Base-by-base conservation (phyloP, 2,329 filamentous ascomycete species). In the Penicillium sp. region DNA sequence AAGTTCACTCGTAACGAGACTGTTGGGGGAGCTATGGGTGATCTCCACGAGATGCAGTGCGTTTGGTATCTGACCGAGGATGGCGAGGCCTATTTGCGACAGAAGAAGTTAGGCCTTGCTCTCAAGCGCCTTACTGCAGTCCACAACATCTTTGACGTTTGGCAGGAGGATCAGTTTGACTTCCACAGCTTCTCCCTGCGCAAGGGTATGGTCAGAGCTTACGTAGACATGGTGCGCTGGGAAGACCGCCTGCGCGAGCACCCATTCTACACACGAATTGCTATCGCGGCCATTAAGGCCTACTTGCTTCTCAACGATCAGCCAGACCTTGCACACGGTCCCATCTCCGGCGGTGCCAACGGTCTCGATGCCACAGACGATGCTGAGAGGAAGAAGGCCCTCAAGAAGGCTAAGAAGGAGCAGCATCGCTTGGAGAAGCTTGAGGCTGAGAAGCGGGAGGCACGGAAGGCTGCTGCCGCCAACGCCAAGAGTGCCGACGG, bases 81-180 rank as follows among this genome's bases (percentile, higher is more conserved):
- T 68, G 94, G 90, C 50, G 89, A 96, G 75, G 86, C 93, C 3
- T 91, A 92, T 70, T 79, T 89, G 52, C 86, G 94, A 46, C 88
- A 91, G 70, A 86, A 86, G 59, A 91, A 95, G 63, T 77, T 89
- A 43, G 90, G 88, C 4, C 81, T 96, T 53, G 93, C 95, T 0
- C 79, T 99, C 48, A 99, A 99, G 79, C 85, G 95, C 45, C 93
- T 96, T 73, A 89, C 92, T 60, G 81, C 89, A 21, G 84, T 99
- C 52, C 87, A 87, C 70, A 90, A 89, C 73, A 95, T 99, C 60
- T 99, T 99, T 66, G 93, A 97, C 61, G 85, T 90, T 18, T 99
- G 94, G 94, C 88, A 95, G 69, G 95, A 99, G 70, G 94, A 99
- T 65, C 94, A 99, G 68, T 96, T 97, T 65, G 94, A 99, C 71